Evolutionary conservation across 768 basidiomycete genomes (phyloP), one percentile per base, ranked within the genome.

Genomic region (Holtermannia corniformis): DNA sequence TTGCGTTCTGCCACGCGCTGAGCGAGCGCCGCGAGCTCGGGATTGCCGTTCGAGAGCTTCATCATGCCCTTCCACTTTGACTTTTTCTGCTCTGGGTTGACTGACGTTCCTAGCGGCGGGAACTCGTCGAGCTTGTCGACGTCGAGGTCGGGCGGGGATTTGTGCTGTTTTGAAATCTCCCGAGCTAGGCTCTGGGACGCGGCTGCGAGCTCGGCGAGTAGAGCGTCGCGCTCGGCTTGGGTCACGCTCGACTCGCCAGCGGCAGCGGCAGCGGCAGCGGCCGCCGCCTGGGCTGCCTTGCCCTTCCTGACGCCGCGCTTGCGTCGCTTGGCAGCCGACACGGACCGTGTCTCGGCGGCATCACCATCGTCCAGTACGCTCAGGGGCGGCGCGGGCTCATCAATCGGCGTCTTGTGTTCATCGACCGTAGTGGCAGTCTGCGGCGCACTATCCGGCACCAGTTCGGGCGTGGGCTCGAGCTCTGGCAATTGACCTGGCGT

Each of bases 301-400:
- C 84, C 85, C 75, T 87, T 91, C 49, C 91, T 79, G 2, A 83
- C 81, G 40, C 90, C 89, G 47, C 90, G 79, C 72, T 87, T 91
- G 53, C 87, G 79, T 23, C 87, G 79, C 73, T 84, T 90, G 69
- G 80, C 82, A 43, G 79, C 84, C 44, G 86, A 86, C 11, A 83
- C 75, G 11, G 82, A 81, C 48, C 84, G 77, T 51, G 82, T 74
- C 44, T 77, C 75, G 44, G 76, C 77, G 10, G 62, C 67, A 14
- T 54, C 68, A 24, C 70, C 72, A 26, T 70, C 72, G 44, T 32
- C 47, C 55, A 13, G 52, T 51, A 19, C 47, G 44, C 4, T 64
- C 65, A 23, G 64, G 62, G 1, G 63, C 59, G 19, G 58, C 46
- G 41, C 52, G 49, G 20, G 45, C 43, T 32, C 48, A 50, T 4